A percentile compares a stretch with the other conserved stretches of the same genome.
Evolutionary conservation across 129 eudicot genomes (phyloP).

Genomic region (Solidago caesia): DNA sequence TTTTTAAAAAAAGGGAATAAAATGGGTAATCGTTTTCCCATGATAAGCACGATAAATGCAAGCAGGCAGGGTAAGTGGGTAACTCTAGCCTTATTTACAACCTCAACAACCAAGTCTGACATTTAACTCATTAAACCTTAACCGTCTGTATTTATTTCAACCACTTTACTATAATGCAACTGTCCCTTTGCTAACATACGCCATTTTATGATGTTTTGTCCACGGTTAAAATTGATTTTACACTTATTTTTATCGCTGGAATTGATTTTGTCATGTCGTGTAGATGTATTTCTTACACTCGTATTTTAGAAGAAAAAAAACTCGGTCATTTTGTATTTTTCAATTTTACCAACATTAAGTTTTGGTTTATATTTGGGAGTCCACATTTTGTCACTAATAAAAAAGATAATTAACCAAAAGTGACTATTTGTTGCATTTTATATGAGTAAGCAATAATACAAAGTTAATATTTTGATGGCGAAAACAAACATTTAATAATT

Average conservation of each 20-base stretch:
- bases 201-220: not conserved
- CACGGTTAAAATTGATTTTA: too few species aligned
- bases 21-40: not conserved
- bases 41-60: conserved; percentile 17
- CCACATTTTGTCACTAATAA: not conserved
- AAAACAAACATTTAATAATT: not conserved
- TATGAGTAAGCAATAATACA: not conserved
- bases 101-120: conserved; percentile 57
- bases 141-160: conserved; percentile 48
- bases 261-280: too few species aligned
- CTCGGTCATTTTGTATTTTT: too few species aligned
- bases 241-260: too few species aligned
- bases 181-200: conserved; percentile 32
- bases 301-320: too few species aligned
- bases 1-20: too few species aligned
- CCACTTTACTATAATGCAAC: conserved; percentile 41
- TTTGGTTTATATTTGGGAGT: not conserved
- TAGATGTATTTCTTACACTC: too few species aligned
- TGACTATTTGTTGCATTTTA: not conserved
- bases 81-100: conserved; percentile 33
- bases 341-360: too few species aligned
- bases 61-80: conserved; percentile 12
- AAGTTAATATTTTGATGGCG: not conserved
- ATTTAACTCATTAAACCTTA: conserved; percentile 38
- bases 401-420: not conserved